phyloP scores from a whole-genome alignment of 257 asterid species.

The Schizonepeta tenuifolia region DNA sequence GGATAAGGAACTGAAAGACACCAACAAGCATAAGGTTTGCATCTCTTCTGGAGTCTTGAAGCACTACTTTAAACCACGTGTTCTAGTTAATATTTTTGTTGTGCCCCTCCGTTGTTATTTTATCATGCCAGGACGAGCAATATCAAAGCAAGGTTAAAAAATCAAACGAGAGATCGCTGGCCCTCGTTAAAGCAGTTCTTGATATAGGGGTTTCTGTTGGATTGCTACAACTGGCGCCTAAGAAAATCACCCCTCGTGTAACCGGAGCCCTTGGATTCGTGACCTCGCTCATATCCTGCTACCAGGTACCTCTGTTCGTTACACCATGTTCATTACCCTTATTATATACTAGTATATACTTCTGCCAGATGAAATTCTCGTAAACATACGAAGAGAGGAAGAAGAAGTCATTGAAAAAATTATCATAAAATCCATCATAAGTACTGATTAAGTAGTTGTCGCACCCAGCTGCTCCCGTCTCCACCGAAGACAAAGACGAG shows the following conservation, averaged over 20 bases:
- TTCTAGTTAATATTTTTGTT: conserved; percentile 28
- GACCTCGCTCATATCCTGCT: conserved; percentile 90
- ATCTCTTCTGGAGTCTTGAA: neutral
- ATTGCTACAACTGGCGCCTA: conserved; percentile 91
- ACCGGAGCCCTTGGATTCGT: conserved; percentile 88
- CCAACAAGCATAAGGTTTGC: conserved; percentile 71
- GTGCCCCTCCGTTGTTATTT: conserved; percentile 22
- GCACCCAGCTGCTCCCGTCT: conserved; percentile 71
- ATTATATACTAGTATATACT: too few species aligned
- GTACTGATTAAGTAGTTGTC: neutral
- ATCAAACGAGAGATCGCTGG: conserved; percentile 79
- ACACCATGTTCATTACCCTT: neutral
- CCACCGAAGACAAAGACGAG: conserved; percentile 66
- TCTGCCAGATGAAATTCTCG: neutral
- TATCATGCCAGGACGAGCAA: conserved; percentile 61
- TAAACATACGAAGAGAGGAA: neutral
- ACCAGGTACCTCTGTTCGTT: conserved; percentile 64
- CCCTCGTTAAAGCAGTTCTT: conserved; percentile 75
- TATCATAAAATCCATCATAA: too few species aligned
- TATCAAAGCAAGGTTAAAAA: conserved; percentile 61
- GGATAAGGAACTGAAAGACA: conserved; percentile 74
- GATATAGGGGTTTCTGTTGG: conserved; percentile 93
- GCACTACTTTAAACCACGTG: neutral
- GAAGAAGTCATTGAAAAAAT: too few species aligned
- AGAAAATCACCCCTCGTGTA: conserved; percentile 89